These are phyloP conservation scores for Claviceps monticola DNA, from an alignment of 2,329 filamentous ascomycete species.

Conservation along the genomic window DNA sequence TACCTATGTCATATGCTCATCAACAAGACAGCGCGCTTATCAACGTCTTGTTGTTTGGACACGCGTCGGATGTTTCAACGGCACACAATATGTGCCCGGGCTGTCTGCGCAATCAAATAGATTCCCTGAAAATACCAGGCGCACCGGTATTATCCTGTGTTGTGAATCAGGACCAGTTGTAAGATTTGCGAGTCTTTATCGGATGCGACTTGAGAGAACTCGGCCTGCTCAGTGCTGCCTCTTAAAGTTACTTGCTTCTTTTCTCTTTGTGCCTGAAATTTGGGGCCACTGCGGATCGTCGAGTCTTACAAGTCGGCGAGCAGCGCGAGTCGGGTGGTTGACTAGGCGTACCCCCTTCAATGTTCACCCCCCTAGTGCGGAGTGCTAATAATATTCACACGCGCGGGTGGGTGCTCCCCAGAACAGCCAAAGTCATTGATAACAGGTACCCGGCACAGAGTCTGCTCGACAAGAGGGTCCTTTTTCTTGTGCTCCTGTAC, in stretches of 20 bases:
- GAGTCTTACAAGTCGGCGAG: conserved; percentile 4
- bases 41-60: not conserved
- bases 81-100: not conserved
- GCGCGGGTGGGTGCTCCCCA: conserved; percentile 5
- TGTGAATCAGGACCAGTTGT: too few relatives aligned
- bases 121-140: not conserved
- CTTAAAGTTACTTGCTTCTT: not conserved
- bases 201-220: too few relatives aligned
- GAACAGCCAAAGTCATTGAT: conserved; percentile 5
- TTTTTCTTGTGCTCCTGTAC: conserved; percentile 2
- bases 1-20: not conserved
- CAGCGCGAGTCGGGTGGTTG: not conserved
- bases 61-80: not conserved
- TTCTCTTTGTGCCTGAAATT: not conserved
- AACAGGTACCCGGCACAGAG: conserved; percentile 6
- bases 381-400: conserved; percentile 6
- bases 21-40: not conserved
- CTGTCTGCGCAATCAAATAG: not conserved
- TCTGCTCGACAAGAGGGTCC: conserved; percentile 3
- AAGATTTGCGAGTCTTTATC: not conserved
- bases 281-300: not conserved
- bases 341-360: not conserved
- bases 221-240: too few relatives aligned
- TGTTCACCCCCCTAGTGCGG: not conserved
- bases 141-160: too few relatives aligned